A percentile compares a stretch with the other conserved stretches of the same genome.
phyloP scores from a whole-genome alignment of 345 rosid species.

The Sapria himalayana region DNA sequence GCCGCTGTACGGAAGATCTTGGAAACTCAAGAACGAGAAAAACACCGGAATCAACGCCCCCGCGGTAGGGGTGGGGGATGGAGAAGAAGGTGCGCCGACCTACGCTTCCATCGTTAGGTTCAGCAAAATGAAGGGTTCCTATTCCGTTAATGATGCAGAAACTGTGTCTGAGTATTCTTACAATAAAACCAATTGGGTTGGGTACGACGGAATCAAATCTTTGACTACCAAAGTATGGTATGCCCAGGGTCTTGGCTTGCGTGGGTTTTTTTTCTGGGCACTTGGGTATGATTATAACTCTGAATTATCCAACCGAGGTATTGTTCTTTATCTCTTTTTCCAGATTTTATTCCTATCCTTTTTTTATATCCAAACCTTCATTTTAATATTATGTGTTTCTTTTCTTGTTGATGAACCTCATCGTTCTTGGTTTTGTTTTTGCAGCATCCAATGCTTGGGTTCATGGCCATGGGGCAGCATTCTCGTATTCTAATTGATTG shows the following conservation, averaged over 20 bases:
- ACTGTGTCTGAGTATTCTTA: constrained; percentile 28
- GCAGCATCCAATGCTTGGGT: too few relatives aligned
- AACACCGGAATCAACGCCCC: constrained; percentile 30
- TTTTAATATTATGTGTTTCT: too few relatives aligned
- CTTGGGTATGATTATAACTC: constrained; percentile 30
- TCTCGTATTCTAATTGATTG: too few relatives aligned
- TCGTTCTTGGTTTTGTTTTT: too few relatives aligned
- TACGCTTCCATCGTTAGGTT: constrained; percentile 13
- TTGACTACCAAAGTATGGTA: constrained; percentile 26
- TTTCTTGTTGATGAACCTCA: too few relatives aligned
- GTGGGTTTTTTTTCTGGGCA: constrained; percentile 70
- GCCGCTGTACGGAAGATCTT: constrained; percentile 40
- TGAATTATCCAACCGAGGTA: constrained; percentile 32
- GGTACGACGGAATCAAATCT: constrained; percentile 28
- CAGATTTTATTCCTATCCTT: too few relatives aligned
- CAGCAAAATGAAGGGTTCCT: constrained; percentile 16
- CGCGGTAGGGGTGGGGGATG: constrained; percentile 18
- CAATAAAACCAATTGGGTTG: constrained; percentile 18
- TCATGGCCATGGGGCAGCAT: too few relatives aligned
- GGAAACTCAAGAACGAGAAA: constrained; percentile 28
- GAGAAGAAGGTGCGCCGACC: constrained; percentile 10
- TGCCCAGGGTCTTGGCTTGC: constrained; percentile 25
- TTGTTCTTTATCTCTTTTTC: too few relatives aligned
- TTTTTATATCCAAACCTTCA: too few relatives aligned
- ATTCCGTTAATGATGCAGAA: constrained; percentile 14